Evolutionary conservation across 805 yeast species (phyloP), one percentile per base, ranked within the genome.

Genomic region (Saccharomycopsis sp.): DNA sequence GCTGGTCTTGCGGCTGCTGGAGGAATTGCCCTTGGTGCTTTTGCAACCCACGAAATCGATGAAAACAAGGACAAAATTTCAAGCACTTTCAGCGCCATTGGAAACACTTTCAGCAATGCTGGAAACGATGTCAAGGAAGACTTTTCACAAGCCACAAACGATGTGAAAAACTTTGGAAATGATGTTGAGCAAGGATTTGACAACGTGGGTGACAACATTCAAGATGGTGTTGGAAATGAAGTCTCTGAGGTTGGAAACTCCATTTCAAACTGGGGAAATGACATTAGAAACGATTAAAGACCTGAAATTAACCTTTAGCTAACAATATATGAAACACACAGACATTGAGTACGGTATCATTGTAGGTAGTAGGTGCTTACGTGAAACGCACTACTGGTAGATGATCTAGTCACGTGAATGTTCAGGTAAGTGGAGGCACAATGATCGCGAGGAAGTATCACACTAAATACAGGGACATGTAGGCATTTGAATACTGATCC

Each of bases 171-270:
- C 24, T 59, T 56, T 40, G 57, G 60, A 14, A 20, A 24, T 37
- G 62, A 59, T 56, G 60, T 53, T 20, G 7, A 29, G 1, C 59
- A 59, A 37, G 60, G 60, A 3, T 59, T 59, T 21, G 62, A 59
- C 24, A 59, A 57, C 24, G 24, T 59, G 7, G 62, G 62, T 16
- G 55, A 59, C 23, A 41, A 52, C 18, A 53, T 59, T 23, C 53
- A 59, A 51, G 41, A 59, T 9, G 55, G 53, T 29, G 34, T 56
- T 44, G 62, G 60, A 8, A 20, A 41, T 2, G 55, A 57, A 2
- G 34, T 56, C 34, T 46, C 40, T 12, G 34, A 59, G 29, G n/a
- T 57, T 29, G 62, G 62, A 41, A 56, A 59, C 34, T 24, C 50
- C 37, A 50, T 59, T 16, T 52, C 59, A 7, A 8, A 52, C 23